Percentiles rank a stretch among this genome's conserved stretches.
Evolutionary conservation across 345 rosid genomes (phyloP).

Genomic region (Syzygium aromaticum): DNA sequence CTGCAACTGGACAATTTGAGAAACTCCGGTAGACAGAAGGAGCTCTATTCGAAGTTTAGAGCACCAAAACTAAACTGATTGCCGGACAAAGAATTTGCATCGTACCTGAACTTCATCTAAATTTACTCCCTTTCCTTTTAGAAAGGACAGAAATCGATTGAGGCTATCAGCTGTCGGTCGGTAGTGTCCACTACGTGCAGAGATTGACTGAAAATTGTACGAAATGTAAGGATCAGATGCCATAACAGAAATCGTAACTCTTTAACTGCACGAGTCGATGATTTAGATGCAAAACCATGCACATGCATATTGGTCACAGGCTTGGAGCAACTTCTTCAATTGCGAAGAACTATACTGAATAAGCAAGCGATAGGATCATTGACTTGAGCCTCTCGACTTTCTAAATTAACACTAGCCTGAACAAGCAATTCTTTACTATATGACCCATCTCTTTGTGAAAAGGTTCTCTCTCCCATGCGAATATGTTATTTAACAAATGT

Average conservation of each 20-base stretch:
- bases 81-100: neutral
- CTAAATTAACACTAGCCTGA: no score
- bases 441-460: no score
- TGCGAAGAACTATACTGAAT: no score
- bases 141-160: slow-evolving; percentile 17
- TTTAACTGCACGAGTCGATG: neutral
- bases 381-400: no score
- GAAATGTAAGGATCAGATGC: neutral
- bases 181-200: slow-evolving; percentile 30
- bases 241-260: neutral
- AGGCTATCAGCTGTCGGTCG: slow-evolving; percentile 24
- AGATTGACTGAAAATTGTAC: slow-evolving; percentile 14
- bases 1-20: neutral
- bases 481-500: no score
- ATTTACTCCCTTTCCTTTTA: slow-evolving; percentile 20
- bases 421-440: no score
- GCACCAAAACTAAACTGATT: neutral
- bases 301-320: no score
- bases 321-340: no score
- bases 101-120: slow-evolving; percentile 24
- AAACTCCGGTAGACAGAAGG: neutral
- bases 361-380: no score
- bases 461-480: no score
- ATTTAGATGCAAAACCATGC: neutral
- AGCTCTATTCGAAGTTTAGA: neutral